Percentiles rank a stretch among this genome's conserved stretches.
Evolutionary conservation across 2,329 filamentous ascomycete genomes (phyloP).

Genomic region (Furcasterigmium sp.): DNA sequence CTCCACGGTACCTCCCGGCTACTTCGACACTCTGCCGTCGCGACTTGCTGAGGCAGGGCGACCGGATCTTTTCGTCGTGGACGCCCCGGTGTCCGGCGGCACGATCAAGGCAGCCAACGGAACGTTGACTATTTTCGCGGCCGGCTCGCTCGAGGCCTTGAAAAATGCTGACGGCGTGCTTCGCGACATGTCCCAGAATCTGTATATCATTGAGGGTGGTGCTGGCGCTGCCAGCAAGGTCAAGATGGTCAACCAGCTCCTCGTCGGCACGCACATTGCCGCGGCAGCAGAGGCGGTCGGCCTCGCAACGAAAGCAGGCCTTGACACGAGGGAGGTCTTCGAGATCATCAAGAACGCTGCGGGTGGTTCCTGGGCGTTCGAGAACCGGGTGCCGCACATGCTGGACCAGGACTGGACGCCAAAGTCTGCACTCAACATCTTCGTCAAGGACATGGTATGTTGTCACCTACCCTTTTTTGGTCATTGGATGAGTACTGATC

Average conservation of each 20-base stretch:
- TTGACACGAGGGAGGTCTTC: constrained; percentile 31
- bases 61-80: constrained; percentile 46
- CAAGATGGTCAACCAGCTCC: constrained; percentile 48
- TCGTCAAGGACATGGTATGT: constrained; percentile 28
- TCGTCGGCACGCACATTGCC: constrained; percentile 46
- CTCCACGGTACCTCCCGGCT: constrained; percentile 28
- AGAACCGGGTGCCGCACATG: constrained; percentile 48
- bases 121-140: constrained; percentile 62
- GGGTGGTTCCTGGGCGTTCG: constrained; percentile 47
- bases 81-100: constrained; percentile 66
- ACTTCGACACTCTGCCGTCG: constrained; percentile 6
- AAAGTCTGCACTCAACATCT: constrained; percentile 26
- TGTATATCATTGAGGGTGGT: constrained; percentile 45
- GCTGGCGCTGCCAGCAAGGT: constrained; percentile 46
- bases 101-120: constrained; percentile 63
- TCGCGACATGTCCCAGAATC: constrained; percentile 50
- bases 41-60: constrained; percentile 8
- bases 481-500: no score
- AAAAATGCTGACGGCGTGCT: constrained; percentile 48
- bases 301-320: constrained; percentile 39
- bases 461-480: no score
- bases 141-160: constrained; percentile 44
- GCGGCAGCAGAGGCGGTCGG: constrained; percentile 47
- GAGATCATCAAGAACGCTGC: constrained; percentile 21
- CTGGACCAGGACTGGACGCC: constrained; percentile 41